phyloP scores from a whole-genome alignment of 1,284 basidiomycete genomes.

The Agaricales sp. region DNA sequence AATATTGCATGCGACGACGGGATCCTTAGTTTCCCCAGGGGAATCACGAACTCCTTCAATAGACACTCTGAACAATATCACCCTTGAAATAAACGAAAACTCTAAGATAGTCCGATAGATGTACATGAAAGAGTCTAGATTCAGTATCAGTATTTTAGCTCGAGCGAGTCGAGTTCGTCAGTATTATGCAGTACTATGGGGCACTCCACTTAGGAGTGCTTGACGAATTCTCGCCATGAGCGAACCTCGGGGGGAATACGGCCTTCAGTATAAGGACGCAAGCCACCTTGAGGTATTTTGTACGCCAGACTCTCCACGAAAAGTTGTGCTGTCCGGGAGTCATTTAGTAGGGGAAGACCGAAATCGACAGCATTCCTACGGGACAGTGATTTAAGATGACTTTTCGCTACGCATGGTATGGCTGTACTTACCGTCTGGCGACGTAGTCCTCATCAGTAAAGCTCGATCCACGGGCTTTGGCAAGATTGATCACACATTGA shows the following conservation, averaged over 20 bases:
- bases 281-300: slow-evolving; percentile 81
- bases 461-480: slow-evolving; percentile 70
- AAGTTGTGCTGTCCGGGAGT: slow-evolving; percentile 80
- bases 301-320: slow-evolving; percentile 87
- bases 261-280: slow-evolving; percentile 82
- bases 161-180: too few relatives aligned
- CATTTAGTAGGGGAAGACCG: slow-evolving; percentile 84
- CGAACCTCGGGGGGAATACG: slow-evolving; percentile 89
- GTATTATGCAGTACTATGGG: not conserved
- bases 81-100: not conserved
- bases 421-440: slow-evolving; percentile 69
- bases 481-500: slow-evolving; percentile 91
- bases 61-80: too few relatives aligned
- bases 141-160: too few relatives aligned
- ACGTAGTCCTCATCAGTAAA: slow-evolving; percentile 95
- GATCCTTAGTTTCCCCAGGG: too few relatives aligned
- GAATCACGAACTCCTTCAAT: too few relatives aligned
- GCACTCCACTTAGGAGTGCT: not conserved
- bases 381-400: slow-evolving; percentile 4
- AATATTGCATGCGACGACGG: too few relatives aligned
- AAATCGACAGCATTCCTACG: slow-evolving; percentile 88
- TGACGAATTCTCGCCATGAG: slow-evolving; percentile 83
- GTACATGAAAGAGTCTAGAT: too few relatives aligned
- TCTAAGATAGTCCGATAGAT: not conserved
- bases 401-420: too few relatives aligned